Evolutionary conservation across 208 protist genomes (phyloP), one percentile per base, ranked within the genome.

Genomic region (Kentomonas sorsogonicus): DNA sequence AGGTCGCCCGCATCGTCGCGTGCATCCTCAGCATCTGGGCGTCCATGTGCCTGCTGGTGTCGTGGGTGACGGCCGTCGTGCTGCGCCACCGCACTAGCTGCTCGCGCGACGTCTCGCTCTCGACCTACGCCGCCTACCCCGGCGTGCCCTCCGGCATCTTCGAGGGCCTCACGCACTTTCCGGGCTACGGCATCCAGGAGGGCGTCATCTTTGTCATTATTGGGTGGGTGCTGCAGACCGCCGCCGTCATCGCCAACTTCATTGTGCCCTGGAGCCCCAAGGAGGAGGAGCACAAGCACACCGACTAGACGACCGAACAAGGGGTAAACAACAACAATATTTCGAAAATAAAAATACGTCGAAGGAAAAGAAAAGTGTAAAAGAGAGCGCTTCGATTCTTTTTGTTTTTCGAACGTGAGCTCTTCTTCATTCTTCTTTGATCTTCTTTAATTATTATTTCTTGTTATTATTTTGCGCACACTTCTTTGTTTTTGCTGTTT

Each of bases 161-260:
- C 63, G 51, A 74, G 30, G 77, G 74, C 22, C n/a, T 52, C 20
- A 77, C 73, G 10, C 48, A 61, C 41, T 85, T 84, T 53, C 18
- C 52, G 0, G 66, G 68, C 51, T 89, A 85, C 53, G 66, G 72
- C 9, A 63, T 86, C 20, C 60, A 69, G 29, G 75, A 86, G 54
- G 74, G 77, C 31, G 52, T 89, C 13, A 58, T 70, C 22, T 55
- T 84, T 11, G 27, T 56, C 18, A 84, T 82, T 39, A 33, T 86
- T 15, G 74, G 53, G 26, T 83, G 76, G 77, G 41, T 77, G 29
- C 38, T 76, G 3, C 57, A 36, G 27, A 46, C 69, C 10, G 27
- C 31, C 1, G 78, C 71, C 22, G 45, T 65, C 10, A 39, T 82
- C 10, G 34, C 70, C 2, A 84, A 88, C 67, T 58, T 83, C n/a